Evolutionary conservation across 2,329 filamentous ascomycete genomes (phyloP), one percentile per base, ranked within the genome.

Genomic region (Trichothecium sympodiale): DNA sequence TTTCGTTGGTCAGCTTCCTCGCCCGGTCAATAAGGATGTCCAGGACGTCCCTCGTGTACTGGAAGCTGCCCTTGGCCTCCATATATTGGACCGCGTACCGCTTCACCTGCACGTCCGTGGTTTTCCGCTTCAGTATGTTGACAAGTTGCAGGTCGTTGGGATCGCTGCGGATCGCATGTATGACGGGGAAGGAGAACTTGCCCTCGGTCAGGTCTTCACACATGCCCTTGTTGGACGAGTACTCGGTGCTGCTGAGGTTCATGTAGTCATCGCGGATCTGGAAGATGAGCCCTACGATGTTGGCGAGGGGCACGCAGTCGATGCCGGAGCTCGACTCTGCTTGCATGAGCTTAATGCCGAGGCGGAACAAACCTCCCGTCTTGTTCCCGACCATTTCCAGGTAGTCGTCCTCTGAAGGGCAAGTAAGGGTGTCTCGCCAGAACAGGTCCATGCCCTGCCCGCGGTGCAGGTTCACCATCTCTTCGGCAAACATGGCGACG

Each of bases 151-250:
- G 67, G 53, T 87, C 83, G 20, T 64, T 61, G 14, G 75, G 83
- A 53, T 87, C 74, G 40, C 80, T 65, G 41, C 84, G 83, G 47
- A 96, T 93, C 55, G 83, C 82, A 62, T 96, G 89, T 49, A 96
- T 94, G 50, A 96, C 80, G 29, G 88, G 87, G 55, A 95, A 95
- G 17, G 82, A 89, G 64, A 95, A 95, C 68, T 96, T 96, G 43
- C 89, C 89, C 63, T 96, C 91, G 1, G 87, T 95, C 48, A 96
- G 63, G 59, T 96, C 91, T 64, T 96, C 89, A 58, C 85, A 94
- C 47, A 94, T 74, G 34, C 89, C 91, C 64, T 96, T 96, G 59
- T 94, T 89, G 44, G 81, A 68, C 27, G 78, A 79, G 65, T 95
- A 95, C 50, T 78, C 69, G n/a, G 62, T 64, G 14, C 69, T 74